Evolutionary conservation across 176 grass and related monocot genomes (phyloP).

Genomic region (Aegilops longissima): DNA sequence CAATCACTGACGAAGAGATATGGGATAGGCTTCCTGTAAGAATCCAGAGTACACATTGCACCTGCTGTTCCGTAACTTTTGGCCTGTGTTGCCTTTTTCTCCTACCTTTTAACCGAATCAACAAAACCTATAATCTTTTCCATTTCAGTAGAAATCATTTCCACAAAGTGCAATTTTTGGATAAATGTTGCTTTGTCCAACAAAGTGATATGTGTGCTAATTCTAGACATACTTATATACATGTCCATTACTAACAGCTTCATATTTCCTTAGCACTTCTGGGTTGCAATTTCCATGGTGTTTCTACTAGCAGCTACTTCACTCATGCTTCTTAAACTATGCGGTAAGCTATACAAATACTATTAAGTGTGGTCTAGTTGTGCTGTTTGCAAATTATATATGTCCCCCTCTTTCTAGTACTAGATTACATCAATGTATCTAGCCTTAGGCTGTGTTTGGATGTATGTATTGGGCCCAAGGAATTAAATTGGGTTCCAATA

Average conservation of each 20-base stretch:
- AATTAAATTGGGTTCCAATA: too few species aligned
- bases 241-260: conserved; percentile 38
- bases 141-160: background rate
- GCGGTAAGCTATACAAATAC: conserved; percentile 45
- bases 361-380: background rate
- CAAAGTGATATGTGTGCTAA: background rate
- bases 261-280: conserved; percentile 60
- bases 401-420: background rate
- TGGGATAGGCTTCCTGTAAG: conserved; percentile 83
- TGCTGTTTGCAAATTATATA: background rate
- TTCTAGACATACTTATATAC: background rate
- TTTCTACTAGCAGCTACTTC: conserved; percentile 70
- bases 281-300: conserved; percentile 83
- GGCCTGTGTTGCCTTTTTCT: background rate
- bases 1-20: conserved; percentile 63
- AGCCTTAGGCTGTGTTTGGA: background rate
- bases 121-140: background rate
- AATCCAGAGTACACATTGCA: conserved; percentile 19
- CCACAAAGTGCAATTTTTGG: background rate
- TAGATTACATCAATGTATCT: conserved; percentile 16
- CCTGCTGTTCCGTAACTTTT: conserved; percentile 1
- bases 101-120: background rate
- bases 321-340: conserved; percentile 79
- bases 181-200: background rate
- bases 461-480: too few species aligned